A percentile compares a stretch with the other conserved stretches of the same genome.
phyloP scores from a whole-genome alignment of 768 basidiomycete genomes.

The Mycena capillaripes region DNA sequence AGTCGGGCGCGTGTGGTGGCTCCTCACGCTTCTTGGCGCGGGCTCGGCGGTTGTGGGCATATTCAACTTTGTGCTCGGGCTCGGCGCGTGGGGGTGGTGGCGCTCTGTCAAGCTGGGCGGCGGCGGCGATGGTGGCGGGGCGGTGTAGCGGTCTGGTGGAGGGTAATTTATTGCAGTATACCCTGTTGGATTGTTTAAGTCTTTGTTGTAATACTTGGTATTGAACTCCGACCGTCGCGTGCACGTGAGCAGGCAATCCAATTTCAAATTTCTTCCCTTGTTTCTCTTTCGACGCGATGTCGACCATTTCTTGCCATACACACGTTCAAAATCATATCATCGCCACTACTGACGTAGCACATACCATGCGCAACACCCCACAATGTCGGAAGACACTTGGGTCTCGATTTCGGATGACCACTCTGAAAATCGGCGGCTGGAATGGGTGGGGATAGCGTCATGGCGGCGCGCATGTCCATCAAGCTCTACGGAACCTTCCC shows the following conservation, averaged over 20 bases:
- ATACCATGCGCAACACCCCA: slow-evolving; percentile 7
- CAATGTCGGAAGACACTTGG: slow-evolving; percentile 10
- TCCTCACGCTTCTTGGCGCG: slow-evolving; percentile 81
- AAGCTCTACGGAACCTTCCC: slow-evolving; percentile 5
- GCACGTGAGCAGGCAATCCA: too few species aligned
- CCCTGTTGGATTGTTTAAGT: background rate
- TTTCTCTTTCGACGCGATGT: background rate
- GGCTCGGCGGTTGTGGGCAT: slow-evolving; percentile 80
- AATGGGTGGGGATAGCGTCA: slow-evolving; percentile 5
- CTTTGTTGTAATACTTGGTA: background rate
- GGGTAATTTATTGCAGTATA: background rate
- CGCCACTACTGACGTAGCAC: background rate
- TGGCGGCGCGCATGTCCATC: background rate
- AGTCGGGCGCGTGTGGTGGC: slow-evolving; percentile 86
- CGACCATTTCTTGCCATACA: slow-evolving; percentile 11
- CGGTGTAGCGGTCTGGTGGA: background rate
- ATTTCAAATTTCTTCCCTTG: too few species aligned
- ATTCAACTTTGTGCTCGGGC: slow-evolving; percentile 79
- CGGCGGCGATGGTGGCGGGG: background rate
- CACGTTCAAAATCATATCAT: slow-evolving; percentile 17
- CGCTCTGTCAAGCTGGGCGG: slow-evolving; percentile 38
- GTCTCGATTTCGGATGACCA: background rate
- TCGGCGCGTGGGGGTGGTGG: slow-evolving; percentile 78
- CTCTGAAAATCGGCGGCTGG: background rate
- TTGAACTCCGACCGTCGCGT: too few species aligned